Base-by-base conservation (phyloP, 257 asterid genomes). In the Gynochthodes officinalis region DNA sequence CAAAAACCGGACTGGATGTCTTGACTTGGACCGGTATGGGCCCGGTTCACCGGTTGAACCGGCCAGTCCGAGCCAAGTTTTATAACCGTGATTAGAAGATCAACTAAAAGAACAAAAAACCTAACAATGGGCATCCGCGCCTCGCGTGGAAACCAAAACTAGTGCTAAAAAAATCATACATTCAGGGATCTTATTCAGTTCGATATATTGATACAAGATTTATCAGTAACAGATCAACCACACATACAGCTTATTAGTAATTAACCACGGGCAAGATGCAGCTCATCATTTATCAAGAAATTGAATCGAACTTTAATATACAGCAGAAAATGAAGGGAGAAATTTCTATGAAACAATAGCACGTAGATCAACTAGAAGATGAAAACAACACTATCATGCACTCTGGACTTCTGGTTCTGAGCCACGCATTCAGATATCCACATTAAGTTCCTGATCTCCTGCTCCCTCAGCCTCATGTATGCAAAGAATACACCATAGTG, bases 371-470 rank as follows among this genome's bases (percentile, higher is more conserved):
- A 65, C 86, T 87, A 92, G 84, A 92, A 92, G 73, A 90, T 90
- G 79, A 90, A 89, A 65, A 92, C 98, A 58, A 92, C 97, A 52
- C 98, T 92, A 33, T 92, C 98, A 28, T 92, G 98, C 74, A 90
- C 97, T 70, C 98, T 86, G 43, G 93, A 85, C 79, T 92, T 92
- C 83, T 92, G 98, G 91, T 92, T 92, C 78, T 92, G 97, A 27
- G 98, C 96, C 61, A 92, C 98, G 0, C 98, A 92, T 86, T 92
- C 98, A 12, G 97, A 92, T 77, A 92, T 92, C 98, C 98, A 92
- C 98, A 92, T 92, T 82, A 92, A 75, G 84, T 92, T 92, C 86
- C 97, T 82, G 87, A 92, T 92, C 86, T 92, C 98, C 84, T 92
- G 98, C 84, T 92, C 98, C 80, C 91, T 85, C 88, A 90, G 65